Conservation (phyloP, 306 rosid species). For the Medicago arabica region DNA sequence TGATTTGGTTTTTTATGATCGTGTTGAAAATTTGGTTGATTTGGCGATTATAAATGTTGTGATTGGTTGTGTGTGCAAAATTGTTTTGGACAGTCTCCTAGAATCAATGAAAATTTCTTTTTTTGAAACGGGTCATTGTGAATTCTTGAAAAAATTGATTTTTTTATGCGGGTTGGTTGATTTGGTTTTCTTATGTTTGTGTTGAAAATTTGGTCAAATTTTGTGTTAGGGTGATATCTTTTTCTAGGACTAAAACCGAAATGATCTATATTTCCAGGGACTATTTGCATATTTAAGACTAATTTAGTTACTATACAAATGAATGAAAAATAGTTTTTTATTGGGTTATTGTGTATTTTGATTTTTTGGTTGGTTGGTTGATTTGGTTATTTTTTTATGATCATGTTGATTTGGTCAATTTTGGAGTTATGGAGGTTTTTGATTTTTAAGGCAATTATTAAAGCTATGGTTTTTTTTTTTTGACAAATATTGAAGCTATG, state of each 20-base stretch:
- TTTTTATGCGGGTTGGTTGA: background rate
- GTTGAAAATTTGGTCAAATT: background rate
- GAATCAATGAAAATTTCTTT: background rate
- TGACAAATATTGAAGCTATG: background rate
- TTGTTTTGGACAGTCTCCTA: too few species aligned
- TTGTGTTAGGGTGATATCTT: too few species aligned
- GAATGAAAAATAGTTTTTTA: background rate
- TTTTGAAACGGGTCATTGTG: background rate
- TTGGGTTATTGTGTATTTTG: background rate
- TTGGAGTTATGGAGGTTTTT: background rate
- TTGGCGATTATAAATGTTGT: background rate
- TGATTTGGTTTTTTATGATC: constrained; percentile 15
- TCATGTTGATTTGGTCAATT: constrained; percentile 5
- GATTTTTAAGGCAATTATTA: too few species aligned
- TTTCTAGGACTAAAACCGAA: too few species aligned
- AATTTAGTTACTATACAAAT: constrained; percentile 51
- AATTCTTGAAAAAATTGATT: background rate
- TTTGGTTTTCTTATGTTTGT: constrained; percentile 2
- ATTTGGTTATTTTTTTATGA: constrained; percentile 4
- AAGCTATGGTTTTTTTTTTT: background rate
- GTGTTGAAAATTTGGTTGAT: constrained; percentile 25
- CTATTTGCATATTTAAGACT: too few species aligned
- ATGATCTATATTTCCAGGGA: too few species aligned
- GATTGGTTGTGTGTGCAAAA: too few species aligned
- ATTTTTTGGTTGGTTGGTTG: background rate